Evolutionary conservation across 768 basidiomycete genomes (phyloP).

Genomic region (Boletales sp.): DNA sequence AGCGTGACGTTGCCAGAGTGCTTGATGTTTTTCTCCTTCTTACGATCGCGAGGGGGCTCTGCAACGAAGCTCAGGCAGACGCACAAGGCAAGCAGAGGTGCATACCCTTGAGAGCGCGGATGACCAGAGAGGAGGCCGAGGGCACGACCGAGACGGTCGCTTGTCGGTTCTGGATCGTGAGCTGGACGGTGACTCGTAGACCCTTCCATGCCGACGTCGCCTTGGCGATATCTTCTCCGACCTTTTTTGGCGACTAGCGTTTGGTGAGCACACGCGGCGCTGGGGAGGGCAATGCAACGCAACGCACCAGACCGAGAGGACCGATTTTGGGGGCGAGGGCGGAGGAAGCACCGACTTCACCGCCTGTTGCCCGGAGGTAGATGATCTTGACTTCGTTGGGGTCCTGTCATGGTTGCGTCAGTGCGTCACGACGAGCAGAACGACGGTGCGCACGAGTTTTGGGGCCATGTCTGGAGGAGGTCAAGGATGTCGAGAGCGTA

Average conservation of each 20-base stretch:
- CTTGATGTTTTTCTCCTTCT: conserved; percentile 99
- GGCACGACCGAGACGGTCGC: conserved; percentile 95
- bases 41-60: conserved; percentile 99
- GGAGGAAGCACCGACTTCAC: conserved; percentile 98
- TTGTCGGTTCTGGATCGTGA: conserved; percentile 99
- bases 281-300: background rate
- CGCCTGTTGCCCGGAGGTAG: conserved; percentile 96
- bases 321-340: conserved; percentile 99
- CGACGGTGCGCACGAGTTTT: conserved; percentile 56
- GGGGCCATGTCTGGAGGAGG: conserved; percentile 59
- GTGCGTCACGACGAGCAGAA: background rate
- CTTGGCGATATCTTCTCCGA: conserved; percentile 99
- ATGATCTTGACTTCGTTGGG: conserved; percentile 98
- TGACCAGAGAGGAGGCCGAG: conserved; percentile 95
- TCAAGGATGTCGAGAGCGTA: background rate
- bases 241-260: conserved; percentile 95
- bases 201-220: conserved; percentile 99
- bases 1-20: conserved; percentile 92
- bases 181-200: conserved; percentile 97
- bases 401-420: conserved; percentile 56
- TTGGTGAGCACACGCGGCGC: conserved; percentile 11
- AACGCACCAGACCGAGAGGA: conserved; percentile 94
- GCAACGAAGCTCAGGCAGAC: conserved; percentile 7
- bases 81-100: conserved; percentile 4
- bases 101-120: conserved; percentile 94